Conservation (phyloP, 768 basidiomycete genomes). For the Lactarius psammicola region DNA sequence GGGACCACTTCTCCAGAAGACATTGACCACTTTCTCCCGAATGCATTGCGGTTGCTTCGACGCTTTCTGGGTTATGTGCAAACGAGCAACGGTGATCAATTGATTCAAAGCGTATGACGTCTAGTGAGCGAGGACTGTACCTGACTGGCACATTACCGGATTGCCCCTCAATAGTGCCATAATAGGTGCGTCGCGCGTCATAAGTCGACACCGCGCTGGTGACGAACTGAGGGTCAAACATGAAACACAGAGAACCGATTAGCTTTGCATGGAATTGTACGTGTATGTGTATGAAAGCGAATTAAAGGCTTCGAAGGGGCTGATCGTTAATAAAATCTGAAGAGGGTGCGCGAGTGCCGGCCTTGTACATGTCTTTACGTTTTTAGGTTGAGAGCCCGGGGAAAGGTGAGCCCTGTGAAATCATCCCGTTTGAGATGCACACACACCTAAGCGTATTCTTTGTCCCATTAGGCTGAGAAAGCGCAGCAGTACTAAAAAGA, state of each 20-base stretch:
- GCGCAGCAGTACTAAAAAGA: neutral
- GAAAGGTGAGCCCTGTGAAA: neutral
- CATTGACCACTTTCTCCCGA: neutral
- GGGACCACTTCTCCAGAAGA: neutral
- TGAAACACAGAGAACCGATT: neutral
- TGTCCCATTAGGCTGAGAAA: neutral
- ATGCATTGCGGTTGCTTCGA: neutral
- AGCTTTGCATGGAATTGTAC: neutral
- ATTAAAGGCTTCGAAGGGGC: neutral
- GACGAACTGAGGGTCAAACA: neutral
- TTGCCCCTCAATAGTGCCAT: neutral
- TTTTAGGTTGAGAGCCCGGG: neutral
- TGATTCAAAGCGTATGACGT: neutral
- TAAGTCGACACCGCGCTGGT: neutral
- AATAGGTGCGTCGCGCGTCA: neutral
- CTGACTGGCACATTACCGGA: neutral
- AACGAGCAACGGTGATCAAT: neutral
- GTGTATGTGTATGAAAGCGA: neutral
- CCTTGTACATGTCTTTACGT: neutral
- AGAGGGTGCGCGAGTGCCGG: neutral
- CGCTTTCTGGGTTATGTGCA: neutral
- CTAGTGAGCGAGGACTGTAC: neutral
- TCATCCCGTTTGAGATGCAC: neutral
- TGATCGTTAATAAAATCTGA: neutral
- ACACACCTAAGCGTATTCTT: neutral